phyloP scores from a whole-genome alignment of 2,329 filamentous ascomycete genomes.

The Aureobasidium vineae region DNA sequence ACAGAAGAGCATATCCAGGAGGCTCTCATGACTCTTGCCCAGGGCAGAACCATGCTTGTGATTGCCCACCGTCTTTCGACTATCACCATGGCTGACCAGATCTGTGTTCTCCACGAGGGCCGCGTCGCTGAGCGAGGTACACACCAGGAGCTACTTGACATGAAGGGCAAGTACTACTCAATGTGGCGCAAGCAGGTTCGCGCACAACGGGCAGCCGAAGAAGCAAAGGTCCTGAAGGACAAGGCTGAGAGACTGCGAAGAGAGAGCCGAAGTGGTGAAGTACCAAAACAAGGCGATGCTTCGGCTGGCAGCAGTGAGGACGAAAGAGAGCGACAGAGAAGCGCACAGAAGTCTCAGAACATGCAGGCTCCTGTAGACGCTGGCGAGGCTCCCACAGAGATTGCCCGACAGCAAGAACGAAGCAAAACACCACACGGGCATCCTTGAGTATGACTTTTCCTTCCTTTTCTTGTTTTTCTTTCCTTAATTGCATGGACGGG shows the following conservation, averaged over 20 bases:
- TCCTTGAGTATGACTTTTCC: constrained; percentile 7
- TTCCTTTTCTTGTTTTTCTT: neutral
- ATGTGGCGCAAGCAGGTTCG: constrained; percentile 57
- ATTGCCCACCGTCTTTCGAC: constrained; percentile 73
- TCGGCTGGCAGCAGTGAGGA: constrained; percentile 42
- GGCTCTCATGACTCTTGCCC: constrained; percentile 75
- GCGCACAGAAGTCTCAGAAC: constrained; percentile 20
- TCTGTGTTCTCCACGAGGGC: constrained; percentile 55
- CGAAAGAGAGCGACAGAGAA: constrained; percentile 32
- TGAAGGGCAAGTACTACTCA: constrained; percentile 48
- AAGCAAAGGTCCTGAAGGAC: constrained; percentile 50
- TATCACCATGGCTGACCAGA: constrained; percentile 56
- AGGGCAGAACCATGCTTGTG: constrained; percentile 87
- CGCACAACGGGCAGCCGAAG: constrained; percentile 51
- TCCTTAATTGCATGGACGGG: neutral
- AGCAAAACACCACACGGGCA: constrained; percentile 32
- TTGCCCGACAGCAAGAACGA: constrained; percentile 24
- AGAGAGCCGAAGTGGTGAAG: constrained; percentile 41
- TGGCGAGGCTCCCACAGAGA: constrained; percentile 11
- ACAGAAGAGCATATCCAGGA: constrained; percentile 92
- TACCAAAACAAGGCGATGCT: constrained; percentile 37
- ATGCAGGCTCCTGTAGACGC: constrained; percentile 28
- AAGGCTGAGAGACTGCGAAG: constrained; percentile 51
- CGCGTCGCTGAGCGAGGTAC: constrained; percentile 53
- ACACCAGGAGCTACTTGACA: constrained; percentile 51